Base-by-base conservation (phyloP, 2,329 filamentous ascomycete genomes). In the Claviceps citrina region DNA sequence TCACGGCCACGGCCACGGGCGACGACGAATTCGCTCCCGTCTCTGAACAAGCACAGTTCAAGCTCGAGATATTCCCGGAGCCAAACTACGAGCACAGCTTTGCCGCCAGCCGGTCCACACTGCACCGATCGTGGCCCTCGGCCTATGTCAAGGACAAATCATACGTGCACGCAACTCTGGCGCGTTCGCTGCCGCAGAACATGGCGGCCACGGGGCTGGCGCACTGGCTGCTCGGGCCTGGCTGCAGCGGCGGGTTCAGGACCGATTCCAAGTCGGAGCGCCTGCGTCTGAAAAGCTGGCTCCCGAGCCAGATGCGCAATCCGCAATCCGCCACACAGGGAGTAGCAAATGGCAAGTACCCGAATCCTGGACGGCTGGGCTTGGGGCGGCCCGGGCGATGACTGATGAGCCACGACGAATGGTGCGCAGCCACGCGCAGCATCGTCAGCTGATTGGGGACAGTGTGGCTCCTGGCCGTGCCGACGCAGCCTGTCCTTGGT, bases 111-210 rank as follows among this genome's bases (percentile, higher is more conserved):
- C 46, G 49, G 20, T 60, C 58, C 3, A 56, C 57, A 2, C 52
- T 67, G 8, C 53, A 63, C 43, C 58, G 60, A 6, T 49, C 58
- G 3, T 71, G 68, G 68, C 63, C 66, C 2, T 41, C 49, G 1
- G 47, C 50, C 12, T 53, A 52, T 46, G 45, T 54, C 22, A 49
- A 52, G 24, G 46, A 61, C 30, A 44, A 45, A 40, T 59, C 62
- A 12, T 57, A 64, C 40, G 49, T 60, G 19, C 56, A 57, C 7
- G 51, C 54, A 15, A 58, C 58, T 2, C 53, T 71, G 34, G 51
- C 49, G 39, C 54, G 54, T 24, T 57, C 59, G 2, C 50, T 70
- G 19, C 67, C 67, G 1, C 44, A 51, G 6, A 59, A 51, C 26
- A 52, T 66, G 41, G 54, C 55, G 13, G 49, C 53, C 7, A 53